Conservation (phyloP, 2,329 filamentous ascomycete species). For the Akanthomyces lecanii region DNA sequence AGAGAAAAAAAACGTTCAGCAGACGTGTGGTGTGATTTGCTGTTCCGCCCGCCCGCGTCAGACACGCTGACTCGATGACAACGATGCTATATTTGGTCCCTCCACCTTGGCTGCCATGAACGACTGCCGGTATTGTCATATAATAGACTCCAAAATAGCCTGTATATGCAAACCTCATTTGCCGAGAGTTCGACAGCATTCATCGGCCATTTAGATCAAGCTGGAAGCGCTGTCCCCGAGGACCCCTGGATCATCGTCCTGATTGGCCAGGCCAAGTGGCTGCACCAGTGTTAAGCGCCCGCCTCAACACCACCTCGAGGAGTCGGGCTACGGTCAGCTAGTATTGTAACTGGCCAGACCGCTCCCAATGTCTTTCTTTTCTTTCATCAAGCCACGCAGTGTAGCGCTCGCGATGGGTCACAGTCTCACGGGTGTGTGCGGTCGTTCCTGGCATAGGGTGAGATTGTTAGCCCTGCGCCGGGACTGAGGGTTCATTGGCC, state of each 20-base stretch:
- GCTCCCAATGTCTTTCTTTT: neutral
- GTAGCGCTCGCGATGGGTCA: neutral
- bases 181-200: neutral
- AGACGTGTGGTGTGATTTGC: no score
- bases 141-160: neutral
- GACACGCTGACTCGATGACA: no score
- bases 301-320: neutral
- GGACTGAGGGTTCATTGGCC: neutral
- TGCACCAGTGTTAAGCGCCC: conserved; percentile 3
- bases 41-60: no score
- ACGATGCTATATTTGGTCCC: no score
- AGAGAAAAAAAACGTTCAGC: no score
- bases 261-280: neutral
- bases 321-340: neutral
- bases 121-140: neutral
- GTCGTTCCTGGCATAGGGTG: neutral
- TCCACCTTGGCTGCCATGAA: no score
- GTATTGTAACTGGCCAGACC: neutral
- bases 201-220: neutral
- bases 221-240: conserved; percentile 5
- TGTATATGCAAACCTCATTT: neutral
- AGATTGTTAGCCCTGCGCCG: neutral
- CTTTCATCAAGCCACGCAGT: neutral
- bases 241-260: neutral
- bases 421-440: neutral